Evolutionary conservation across 108 stramenopile genomes (phyloP), one percentile per base, ranked within the genome.

Genomic region (Parietichytrium sp.): DNA sequence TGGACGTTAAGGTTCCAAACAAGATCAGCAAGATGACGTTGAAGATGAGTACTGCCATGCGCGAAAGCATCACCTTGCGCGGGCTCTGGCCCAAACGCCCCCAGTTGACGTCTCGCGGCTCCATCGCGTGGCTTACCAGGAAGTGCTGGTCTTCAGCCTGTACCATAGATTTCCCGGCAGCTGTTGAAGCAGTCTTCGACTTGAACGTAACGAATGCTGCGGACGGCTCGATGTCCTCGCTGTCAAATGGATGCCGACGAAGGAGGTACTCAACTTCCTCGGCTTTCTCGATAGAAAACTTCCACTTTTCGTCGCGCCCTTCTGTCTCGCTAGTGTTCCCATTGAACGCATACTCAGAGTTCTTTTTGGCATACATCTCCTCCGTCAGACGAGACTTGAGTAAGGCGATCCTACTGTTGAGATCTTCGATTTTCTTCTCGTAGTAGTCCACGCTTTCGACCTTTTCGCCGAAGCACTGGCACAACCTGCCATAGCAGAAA

Each of bases 161-260:
- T 29, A 54, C 30, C 79, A 52, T 53, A 18, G n/a, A 29, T 12
- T 29, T 3, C 4, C 51, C 79, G 6, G 45, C 79, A n/a, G 27
- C 13, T 20, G 79, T 30, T 15, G 29, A 23, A 3, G 52, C 79
- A 7, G 20, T 6, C 0, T 52, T 51, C n/a, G 18, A 38, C 38
- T n/a, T 30, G 20, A 80, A 80, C 6, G 79, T 80, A 16, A 50
- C 79, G 30, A 80, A 80, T 50, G 79, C 79, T 23, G 52, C 20
- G 20, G 79, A 52, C 30, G 18, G 51, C 26, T 8, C 29, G 6
- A 72, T 13, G 33, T 10, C n/a, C 36, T 27, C 33, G 29, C 33
- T 12, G n/a, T 6, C 0, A 25, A 45, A 38, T 25, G 29, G 16
- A 25, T 38, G 29, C 38, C 45, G 38, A n/a, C 33, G 15, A 33